Percentiles rank a stretch among this genome's conserved stretches.
These are phyloP conservation scores for Colletotrichum liaoningense DNA, from an alignment of 2,329 filamentous ascomycete species.

Conservation along the genomic window DNA sequence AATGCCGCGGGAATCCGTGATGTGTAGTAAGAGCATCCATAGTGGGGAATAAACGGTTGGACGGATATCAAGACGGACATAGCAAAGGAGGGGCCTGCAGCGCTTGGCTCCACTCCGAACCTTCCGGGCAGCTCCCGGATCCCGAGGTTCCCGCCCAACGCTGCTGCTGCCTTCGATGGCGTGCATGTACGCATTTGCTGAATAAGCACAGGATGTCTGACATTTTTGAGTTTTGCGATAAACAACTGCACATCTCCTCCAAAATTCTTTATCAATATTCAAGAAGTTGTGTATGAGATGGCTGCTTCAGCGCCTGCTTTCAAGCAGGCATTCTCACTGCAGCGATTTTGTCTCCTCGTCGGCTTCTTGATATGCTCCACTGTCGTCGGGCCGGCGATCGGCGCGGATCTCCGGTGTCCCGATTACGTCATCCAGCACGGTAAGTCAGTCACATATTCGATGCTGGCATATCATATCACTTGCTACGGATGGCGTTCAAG, in stretches of 20 bases:
- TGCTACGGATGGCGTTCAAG: background rate
- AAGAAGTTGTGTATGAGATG: background rate
- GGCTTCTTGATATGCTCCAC: constrained; percentile 16
- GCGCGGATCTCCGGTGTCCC: constrained; percentile 35
- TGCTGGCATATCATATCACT: background rate
- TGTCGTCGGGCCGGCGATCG: constrained; percentile 17
- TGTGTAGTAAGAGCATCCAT: background rate
- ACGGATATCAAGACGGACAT: background rate
- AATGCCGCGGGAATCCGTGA: background rate
- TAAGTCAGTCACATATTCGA: constrained; percentile 35
- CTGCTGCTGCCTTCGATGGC: background rate
- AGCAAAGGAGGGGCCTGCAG: background rate
- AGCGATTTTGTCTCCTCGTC: background rate
- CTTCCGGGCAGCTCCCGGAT: constrained; percentile 1
- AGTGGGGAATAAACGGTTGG: background rate
- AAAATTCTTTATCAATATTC: background rate
- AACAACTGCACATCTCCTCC: background rate
- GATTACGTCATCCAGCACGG: constrained; percentile 45
- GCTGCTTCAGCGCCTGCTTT: background rate
- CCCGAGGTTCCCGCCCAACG: background rate
- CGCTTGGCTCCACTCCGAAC: constrained; percentile 12
- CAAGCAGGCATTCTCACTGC: background rate
- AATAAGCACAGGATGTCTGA: constrained; percentile 7
- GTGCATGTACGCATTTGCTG: background rate
- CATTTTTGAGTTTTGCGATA: background rate